Conservation (phyloP, 495 filamentous ascomycete species). For the Lichenothelia convexa region DNA sequence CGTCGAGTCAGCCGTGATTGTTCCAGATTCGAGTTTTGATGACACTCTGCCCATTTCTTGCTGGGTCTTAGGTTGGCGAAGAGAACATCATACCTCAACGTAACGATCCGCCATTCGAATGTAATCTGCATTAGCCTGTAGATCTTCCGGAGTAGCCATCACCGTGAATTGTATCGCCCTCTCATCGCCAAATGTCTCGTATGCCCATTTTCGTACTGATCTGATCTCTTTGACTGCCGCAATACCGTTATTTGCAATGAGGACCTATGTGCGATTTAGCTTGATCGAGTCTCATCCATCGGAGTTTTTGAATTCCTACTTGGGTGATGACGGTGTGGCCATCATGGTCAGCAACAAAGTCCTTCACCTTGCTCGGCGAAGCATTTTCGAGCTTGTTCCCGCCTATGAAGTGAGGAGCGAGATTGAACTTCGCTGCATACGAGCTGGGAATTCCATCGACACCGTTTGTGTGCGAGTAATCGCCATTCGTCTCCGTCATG, state of each 20-base stretch:
- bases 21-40: too few species aligned
- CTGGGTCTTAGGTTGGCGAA: neutral
- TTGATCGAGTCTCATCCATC: neutral
- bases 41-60: too few species aligned
- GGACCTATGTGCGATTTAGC: conserved; percentile 40
- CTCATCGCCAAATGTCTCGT: conserved; percentile 98
- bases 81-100: conserved; percentile 52
- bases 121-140: conserved; percentile 94
- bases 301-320: conserved; percentile 35
- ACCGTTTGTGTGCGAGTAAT: conserved; percentile 34
- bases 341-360: conserved; percentile 76
- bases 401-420: conserved; percentile 88
- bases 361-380: conserved; percentile 63
- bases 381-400: conserved; percentile 74
- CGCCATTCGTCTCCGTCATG: conserved; percentile 11
- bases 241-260: conserved; percentile 99
- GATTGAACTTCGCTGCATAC: conserved; percentile 56
- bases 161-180: conserved; percentile 96
- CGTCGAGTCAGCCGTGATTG: too few species aligned
- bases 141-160: conserved; percentile 99
- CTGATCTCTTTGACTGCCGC: conserved; percentile 98
- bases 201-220: conserved; percentile 98
- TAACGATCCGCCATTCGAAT: conserved; percentile 99
- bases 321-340: conserved; percentile 97
- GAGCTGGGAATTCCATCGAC: conserved; percentile 26